Conservation (phyloP, 208 protist genomes). For the Vickermania spadyakhi region DNA sequence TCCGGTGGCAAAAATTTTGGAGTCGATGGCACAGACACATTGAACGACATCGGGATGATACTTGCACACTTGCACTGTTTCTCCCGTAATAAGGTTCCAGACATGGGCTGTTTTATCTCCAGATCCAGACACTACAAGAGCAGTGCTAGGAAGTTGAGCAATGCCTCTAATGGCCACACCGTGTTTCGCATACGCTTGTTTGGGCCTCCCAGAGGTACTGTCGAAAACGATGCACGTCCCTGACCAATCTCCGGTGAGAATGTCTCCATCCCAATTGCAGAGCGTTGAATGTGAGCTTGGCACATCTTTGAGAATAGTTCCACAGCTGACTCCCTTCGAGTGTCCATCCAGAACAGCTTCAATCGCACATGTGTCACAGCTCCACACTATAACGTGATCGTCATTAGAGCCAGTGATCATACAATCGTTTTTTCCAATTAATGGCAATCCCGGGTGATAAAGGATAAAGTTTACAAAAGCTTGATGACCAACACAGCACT, state of each 20-base stretch:
- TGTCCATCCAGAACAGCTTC: slow-evolving; percentile 69
- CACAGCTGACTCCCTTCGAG: slow-evolving; percentile 47
- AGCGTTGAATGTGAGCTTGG: neutral
- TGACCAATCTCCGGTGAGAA: slow-evolving; percentile 72
- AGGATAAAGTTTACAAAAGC: slow-evolving; percentile 81
- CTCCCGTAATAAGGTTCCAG: slow-evolving; percentile 49
- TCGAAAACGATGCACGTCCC: slow-evolving; percentile 59
- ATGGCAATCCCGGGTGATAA: slow-evolving; percentile 24
- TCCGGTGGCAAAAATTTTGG: slow-evolving; percentile 36
- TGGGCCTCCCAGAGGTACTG: slow-evolving; percentile 27
- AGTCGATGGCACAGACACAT: slow-evolving; percentile 41
- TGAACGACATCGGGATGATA: slow-evolving; percentile 64
- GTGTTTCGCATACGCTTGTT: slow-evolving; percentile 47
- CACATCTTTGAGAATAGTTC: slow-evolving; percentile 17
- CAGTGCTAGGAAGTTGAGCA: slow-evolving; percentile 38
- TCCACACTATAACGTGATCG: slow-evolving; percentile 64
- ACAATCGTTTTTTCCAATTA: slow-evolving; percentile 23
- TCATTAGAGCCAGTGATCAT: slow-evolving; percentile 72
- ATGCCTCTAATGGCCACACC: slow-evolving; percentile 49
- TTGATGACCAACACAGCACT: slow-evolving; percentile 38
- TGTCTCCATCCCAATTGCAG: slow-evolving; percentile 20
- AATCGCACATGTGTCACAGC: slow-evolving; percentile 16
- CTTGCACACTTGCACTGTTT: slow-evolving; percentile 28
- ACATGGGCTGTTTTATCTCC: slow-evolving; percentile 77
- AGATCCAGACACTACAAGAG: slow-evolving; percentile 41